phyloP scores from a whole-genome alignment of 495 filamentous ascomycete genomes.

The Hypoxylon fragiforme region DNA sequence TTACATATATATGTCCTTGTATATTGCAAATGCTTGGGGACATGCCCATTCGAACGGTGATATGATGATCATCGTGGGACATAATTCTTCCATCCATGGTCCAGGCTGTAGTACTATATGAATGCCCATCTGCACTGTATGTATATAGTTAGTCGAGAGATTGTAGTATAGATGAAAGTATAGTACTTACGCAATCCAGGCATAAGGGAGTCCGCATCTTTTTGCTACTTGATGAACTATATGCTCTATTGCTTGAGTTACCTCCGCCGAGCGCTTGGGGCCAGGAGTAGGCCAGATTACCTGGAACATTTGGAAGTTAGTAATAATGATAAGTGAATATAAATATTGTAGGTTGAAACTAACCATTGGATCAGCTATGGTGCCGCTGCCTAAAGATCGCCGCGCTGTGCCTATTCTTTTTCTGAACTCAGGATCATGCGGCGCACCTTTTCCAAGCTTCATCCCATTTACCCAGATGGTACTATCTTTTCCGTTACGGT shows the following conservation, averaged over 20 bases:
- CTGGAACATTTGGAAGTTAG: not conserved
- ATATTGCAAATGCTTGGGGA: conserved; percentile 2
- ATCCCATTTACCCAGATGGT: conserved; percentile 8
- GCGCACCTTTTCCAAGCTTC: conserved; percentile 4
- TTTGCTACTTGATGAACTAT: conserved; percentile 1
- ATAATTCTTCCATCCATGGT: not conserved
- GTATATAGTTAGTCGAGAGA: too few species aligned
- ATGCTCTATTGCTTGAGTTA: not conserved
- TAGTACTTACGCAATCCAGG: conserved; percentile 19
- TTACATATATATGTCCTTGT: conserved; percentile 16
- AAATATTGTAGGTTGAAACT: not conserved
- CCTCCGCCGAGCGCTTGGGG: not conserved
- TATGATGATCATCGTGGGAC: conserved; percentile 8
- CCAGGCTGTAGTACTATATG: not conserved
- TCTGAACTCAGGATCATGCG: not conserved
- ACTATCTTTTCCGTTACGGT: too few species aligned
- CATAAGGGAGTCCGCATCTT: not conserved
- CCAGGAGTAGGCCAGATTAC: conserved; percentile 2
- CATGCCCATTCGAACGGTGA: conserved; percentile 16
- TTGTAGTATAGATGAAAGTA: too few species aligned
- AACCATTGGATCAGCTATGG: conserved; percentile 3
- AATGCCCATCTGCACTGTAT: conserved; percentile 5
- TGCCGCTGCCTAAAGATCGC: too few species aligned
- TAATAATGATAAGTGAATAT: too few species aligned
- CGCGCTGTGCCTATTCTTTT: not conserved